phyloP scores from a whole-genome alignment of 2,329 filamentous ascomycete species.

The Bipolaris oryzae region DNA sequence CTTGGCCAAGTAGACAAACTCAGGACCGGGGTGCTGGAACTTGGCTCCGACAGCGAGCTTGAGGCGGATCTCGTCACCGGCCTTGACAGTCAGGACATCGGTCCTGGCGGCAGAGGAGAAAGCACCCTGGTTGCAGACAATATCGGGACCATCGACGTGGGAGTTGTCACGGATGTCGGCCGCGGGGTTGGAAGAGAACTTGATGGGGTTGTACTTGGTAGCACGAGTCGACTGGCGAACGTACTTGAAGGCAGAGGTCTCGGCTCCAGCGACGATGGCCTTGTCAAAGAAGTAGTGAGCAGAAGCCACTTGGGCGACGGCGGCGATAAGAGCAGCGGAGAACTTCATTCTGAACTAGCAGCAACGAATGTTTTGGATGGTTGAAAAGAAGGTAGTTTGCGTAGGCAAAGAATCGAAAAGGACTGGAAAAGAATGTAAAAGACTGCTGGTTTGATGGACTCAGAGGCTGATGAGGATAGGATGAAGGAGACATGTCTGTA shows the following conservation, averaged over 20 bases:
- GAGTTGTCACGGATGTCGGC: slow-evolving; percentile 30
- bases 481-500: neutral
- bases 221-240: slow-evolving; percentile 27
- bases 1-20: slow-evolving; percentile 38
- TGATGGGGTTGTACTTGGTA: slow-evolving; percentile 36
- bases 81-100: slow-evolving; percentile 28
- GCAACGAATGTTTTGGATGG: slow-evolving; percentile 5
- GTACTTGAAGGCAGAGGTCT: slow-evolving; percentile 27
- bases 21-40: slow-evolving; percentile 34
- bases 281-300: slow-evolving; percentile 37
- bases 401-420: neutral
- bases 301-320: slow-evolving; percentile 21
- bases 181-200: slow-evolving; percentile 21
- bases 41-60: slow-evolving; percentile 29
- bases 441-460: slow-evolving; percentile 3
- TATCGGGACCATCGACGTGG: slow-evolving; percentile 28
- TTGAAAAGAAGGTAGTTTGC: neutral
- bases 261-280: slow-evolving; percentile 20
- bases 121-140: slow-evolving; percentile 32
- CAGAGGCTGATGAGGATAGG: neutral
- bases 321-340: slow-evolving; percentile 7
- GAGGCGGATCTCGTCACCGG: slow-evolving; percentile 28
- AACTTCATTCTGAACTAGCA: slow-evolving; percentile 16
- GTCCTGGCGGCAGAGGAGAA: slow-evolving; percentile 23
- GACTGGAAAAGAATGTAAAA: slow-evolving; percentile 8